Conservation (phyloP, 23 red algal genomes). For the Gracilaria domingensis region DNA sequence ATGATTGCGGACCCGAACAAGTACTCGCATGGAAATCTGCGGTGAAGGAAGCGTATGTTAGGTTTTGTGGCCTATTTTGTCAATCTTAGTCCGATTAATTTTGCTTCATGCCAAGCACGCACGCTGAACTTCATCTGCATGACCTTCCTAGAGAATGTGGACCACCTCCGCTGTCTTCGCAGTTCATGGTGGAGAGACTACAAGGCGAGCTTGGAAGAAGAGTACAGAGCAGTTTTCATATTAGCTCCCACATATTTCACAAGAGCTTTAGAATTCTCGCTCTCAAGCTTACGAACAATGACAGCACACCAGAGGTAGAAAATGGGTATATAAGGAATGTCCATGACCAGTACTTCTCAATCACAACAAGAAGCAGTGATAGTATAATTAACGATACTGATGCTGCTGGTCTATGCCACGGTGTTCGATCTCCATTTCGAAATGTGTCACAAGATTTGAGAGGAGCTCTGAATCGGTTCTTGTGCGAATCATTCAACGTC, state of each 20-base stretch:
- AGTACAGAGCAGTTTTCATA: not conserved
- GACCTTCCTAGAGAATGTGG: conserved; percentile 23
- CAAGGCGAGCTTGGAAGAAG: conserved; percentile 6
- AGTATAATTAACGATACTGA: not conserved
- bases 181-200: conserved; percentile 7
- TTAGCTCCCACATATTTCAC: conserved; percentile 3
- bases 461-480: not conserved
- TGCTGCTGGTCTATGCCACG: not conserved
- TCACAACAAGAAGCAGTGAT: not conserved
- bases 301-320: not conserved
- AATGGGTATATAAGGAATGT: not conserved
- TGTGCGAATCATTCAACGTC: not conserved
- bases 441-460: not conserved
- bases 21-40: not conserved
- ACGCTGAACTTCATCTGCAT: conserved; percentile 6
- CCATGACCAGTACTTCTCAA: not conserved
- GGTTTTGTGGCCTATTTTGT: not conserved
- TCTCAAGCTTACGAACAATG: not conserved
- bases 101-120: conserved; percentile 18
- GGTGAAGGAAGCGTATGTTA: not conserved
- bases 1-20: not conserved
- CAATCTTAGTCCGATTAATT: not conserved
- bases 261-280: not conserved
- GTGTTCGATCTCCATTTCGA: not conserved
- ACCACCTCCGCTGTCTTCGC: not conserved